Evolutionary conservation across 176 grass and related monocot genomes (phyloP), one percentile per base, ranked within the genome.

Genomic region (Canna indica): DNA sequence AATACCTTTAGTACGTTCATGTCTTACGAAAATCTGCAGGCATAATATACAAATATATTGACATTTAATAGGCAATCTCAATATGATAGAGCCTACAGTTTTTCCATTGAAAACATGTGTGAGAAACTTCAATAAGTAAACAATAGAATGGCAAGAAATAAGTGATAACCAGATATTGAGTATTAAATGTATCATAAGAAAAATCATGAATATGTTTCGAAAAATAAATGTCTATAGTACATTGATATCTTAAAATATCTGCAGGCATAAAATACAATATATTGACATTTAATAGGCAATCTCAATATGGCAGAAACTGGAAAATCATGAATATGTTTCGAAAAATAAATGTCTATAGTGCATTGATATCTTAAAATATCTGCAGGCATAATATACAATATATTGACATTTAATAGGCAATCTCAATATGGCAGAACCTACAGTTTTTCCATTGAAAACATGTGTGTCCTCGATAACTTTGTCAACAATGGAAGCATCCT

Each of bases 371-470:
- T 54, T n/a, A 54, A 54, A 54, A 54, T 5, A 54, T 6, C 0
- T n/a, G 20, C 5, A 33, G 28, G 2, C 29, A 1, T 32, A 17
- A 62, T 5, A 16, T 62, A 16, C 8, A 17, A 33, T 15, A 2
- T 14, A 16, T 15, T 62, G 13, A 16, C 53, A 29, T 4, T 0
- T 62, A 31, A 62, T 62, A 60, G 6, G 7, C 12, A 60, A 30
- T 30, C 2, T 6, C 7, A 36, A 30, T 22, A 63, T 13, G 13
- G 33, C 7, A n/a, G 73, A 45, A 84, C 61, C 22, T 79, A 90
- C 91, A 69, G 76, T 73, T 73, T 95, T 95, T 71, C 82, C 91
- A 83, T 87, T 86, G 29, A 95, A 82, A 68, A 86, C 73, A 78
- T 95, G 91, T 26, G 72, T 73, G 7, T 95, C 86, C 61, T 90